Evolutionary conservation across 2,329 filamentous ascomycete genomes (phyloP).

Genomic region (Septoria linicola): DNA sequence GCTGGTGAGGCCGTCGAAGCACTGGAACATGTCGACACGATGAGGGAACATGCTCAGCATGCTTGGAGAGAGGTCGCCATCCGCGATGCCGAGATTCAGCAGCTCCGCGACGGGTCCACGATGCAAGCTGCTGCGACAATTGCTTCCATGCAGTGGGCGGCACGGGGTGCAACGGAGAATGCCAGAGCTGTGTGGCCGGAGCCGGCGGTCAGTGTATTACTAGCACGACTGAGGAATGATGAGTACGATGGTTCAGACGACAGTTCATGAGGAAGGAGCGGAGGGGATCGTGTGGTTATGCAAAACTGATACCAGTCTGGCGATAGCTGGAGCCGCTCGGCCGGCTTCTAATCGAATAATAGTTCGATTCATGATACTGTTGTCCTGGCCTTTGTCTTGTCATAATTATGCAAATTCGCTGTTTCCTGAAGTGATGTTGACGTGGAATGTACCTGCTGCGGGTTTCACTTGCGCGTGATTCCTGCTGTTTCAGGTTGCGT

Average conservation of each 20-base stretch:
- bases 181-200: constrained; percentile 1
- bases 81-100: not conserved
- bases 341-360: no score
- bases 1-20: no score
- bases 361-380: no score
- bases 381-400: no score
- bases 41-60: not conserved
- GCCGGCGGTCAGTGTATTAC: not conserved
- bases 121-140: not conserved
- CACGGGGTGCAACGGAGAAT: constrained; percentile 4
- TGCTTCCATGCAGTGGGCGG: constrained; percentile 6
- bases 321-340: no score
- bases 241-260: constrained; percentile 6
- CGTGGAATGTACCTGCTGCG: no score
- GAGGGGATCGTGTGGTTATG: not conserved
- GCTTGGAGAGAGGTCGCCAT: constrained; percentile 2
- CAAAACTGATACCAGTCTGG: no score
- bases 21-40: not conserved
- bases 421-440: no score
- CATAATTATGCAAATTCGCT: no score
- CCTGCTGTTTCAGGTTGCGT: no score
- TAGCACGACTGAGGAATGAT: not conserved
- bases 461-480: no score
- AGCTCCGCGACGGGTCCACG: not conserved
- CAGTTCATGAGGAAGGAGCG: constrained; percentile 1